These are phyloP conservation scores for Gossypium gossypioides DNA, from an alignment of 441 rosid species.

Conservation along the genomic window DNA sequence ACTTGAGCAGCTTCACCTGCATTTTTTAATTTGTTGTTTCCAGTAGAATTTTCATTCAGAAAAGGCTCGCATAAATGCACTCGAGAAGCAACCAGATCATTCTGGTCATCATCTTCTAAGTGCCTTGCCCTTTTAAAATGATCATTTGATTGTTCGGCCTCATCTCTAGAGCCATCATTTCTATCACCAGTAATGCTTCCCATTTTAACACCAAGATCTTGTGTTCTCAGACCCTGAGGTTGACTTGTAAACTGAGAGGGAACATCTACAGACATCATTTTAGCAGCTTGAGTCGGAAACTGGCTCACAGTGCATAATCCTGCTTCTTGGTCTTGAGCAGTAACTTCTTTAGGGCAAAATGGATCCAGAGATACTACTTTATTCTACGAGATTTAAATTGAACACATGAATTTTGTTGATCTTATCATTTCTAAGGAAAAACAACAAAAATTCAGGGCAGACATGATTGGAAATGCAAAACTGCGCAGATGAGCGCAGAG, in stretches of 20 bases:
- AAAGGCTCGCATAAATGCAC: conserved; percentile 27
- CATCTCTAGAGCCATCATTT: conserved; percentile 26
- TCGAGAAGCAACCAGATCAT: conserved; percentile 28
- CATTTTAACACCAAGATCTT: conserved; percentile 19
- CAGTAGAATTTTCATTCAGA: conserved; percentile 24
- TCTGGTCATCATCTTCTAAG: conserved; percentile 28
- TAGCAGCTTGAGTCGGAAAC: conserved; percentile 54
- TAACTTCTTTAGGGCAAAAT: conserved; percentile 67
- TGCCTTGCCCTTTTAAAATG: conserved; percentile 48
- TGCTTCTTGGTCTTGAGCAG: conserved; percentile 60
- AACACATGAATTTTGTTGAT: background rate
- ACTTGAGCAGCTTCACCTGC: conserved; percentile 39
- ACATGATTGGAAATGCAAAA: background rate
- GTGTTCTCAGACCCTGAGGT: conserved; percentile 34
- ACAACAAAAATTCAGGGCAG: background rate
- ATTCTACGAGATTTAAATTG: conserved; percentile 38
- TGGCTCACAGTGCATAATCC: conserved; percentile 63
- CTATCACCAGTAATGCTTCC: conserved; percentile 17
- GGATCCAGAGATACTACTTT: conserved; percentile 47
- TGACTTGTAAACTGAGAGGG: conserved; percentile 43
- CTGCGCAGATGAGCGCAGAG: background rate
- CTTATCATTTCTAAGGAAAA: conserved; percentile 3
- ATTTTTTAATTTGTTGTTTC: conserved; percentile 26
- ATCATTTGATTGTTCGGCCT: conserved; percentile 23
- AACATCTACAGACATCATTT: conserved; percentile 36